Percentiles rank a stretch among this genome's conserved stretches.
Conservation (phyloP, 2,329 filamentous ascomycete genomes). For the Mollisiaceae sp. region DNA sequence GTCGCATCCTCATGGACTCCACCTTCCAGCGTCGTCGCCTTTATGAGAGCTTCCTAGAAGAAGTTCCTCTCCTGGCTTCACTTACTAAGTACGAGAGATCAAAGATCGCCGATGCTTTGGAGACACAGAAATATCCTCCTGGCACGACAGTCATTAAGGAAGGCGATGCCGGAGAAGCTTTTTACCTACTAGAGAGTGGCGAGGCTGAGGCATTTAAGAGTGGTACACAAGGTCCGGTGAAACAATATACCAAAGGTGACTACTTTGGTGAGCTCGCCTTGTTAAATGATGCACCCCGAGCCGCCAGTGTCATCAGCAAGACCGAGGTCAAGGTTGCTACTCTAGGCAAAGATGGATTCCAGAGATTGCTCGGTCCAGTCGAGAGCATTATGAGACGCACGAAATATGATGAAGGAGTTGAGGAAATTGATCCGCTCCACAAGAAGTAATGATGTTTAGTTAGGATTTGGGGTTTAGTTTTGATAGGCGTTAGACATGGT, state of each 20-base stretch:
- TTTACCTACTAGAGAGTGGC: slow-evolving; percentile 88
- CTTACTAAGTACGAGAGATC: slow-evolving; percentile 92
- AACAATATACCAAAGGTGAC: slow-evolving; percentile 86
- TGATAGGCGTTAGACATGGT: slow-evolving; percentile 39
- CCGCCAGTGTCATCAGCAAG: slow-evolving; percentile 83
- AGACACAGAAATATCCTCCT: slow-evolving; percentile 83
- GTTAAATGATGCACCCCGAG: slow-evolving; percentile 90
- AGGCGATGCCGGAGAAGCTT: slow-evolving; percentile 88
- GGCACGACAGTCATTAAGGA: slow-evolving; percentile 87
- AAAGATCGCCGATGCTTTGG: slow-evolving; percentile 96
- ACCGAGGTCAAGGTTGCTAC: slow-evolving; percentile 92
- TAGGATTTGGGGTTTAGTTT: slow-evolving; percentile 29
- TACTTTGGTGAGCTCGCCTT: slow-evolving; percentile 97
- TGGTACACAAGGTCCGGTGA: slow-evolving; percentile 72
- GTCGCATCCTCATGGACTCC: slow-evolving; percentile 96
- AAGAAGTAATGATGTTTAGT: slow-evolving; percentile 36
- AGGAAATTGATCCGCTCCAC: slow-evolving; percentile 71
- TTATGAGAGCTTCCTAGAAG: slow-evolving; percentile 96
- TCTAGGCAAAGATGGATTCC: slow-evolving; percentile 92
- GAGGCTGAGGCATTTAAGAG: slow-evolving; percentile 86
- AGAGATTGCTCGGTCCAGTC: slow-evolving; percentile 88
- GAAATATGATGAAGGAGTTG: slow-evolving; percentile 63
- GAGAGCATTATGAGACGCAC: slow-evolving; percentile 90
- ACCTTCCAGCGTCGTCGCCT: slow-evolving; percentile 94
- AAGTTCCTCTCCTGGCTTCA: slow-evolving; percentile 82